Percentiles rank a stretch among this genome's conserved stretches.
Conservation (phyloP, 163 green algal genomes). For the Chloromonas sp. region DNA sequence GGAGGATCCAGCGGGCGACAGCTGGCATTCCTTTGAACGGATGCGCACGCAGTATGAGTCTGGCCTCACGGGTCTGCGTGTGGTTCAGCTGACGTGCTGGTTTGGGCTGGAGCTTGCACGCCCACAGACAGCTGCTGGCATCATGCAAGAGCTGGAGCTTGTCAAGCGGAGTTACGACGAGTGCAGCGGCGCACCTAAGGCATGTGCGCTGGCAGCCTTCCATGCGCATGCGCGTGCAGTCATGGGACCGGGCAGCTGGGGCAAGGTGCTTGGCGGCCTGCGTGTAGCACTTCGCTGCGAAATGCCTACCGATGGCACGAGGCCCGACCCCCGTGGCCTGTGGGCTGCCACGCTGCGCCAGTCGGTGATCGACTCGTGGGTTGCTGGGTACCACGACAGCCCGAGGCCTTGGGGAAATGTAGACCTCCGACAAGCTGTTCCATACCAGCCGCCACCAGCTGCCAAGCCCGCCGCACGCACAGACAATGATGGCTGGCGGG, state of each 20-base stretch:
- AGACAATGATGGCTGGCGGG: no score
- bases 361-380: neutral
- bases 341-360: neutral
- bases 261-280: neutral
- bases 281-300: no score
- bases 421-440: no score
- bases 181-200: neutral
- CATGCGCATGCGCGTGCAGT: neutral
- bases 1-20: no score
- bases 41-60: slow-evolving; percentile 5
- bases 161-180: slow-evolving; percentile 10
- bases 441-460: no score
- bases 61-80: slow-evolving; percentile 1
- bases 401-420: neutral
- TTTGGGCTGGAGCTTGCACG: slow-evolving; percentile 7
- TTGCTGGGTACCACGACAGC: neutral
- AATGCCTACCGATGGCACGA: neutral
- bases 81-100: neutral
- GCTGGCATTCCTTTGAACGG: neutral
- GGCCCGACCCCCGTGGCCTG: neutral
- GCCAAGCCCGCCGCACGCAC: no score
- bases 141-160: slow-evolving; percentile 1
- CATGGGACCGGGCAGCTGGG: neutral
- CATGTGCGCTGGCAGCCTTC: neutral
- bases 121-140: neutral